phyloP scores from a whole-genome alignment of 129 eudicot species.

The Centaurea solstitialis region DNA sequence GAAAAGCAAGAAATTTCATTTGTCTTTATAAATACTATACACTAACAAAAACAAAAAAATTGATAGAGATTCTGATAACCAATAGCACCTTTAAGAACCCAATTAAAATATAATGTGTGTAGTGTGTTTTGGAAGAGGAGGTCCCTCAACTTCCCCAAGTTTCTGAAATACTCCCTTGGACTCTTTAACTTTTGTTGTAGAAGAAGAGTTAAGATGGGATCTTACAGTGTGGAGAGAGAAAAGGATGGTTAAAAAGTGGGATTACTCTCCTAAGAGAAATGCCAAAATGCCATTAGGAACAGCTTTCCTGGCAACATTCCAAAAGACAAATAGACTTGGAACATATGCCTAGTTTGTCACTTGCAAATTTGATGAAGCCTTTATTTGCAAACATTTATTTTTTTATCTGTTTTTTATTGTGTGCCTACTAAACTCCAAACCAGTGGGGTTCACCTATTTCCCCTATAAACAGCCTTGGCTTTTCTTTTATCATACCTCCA shows the following conservation, averaged over 20 bases:
- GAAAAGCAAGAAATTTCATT: too few relatives aligned
- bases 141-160: constrained; percentile 13
- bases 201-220: constrained; percentile 17
- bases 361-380: constrained; percentile 31
- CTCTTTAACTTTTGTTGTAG: not conserved
- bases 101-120: not conserved
- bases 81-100: not conserved
- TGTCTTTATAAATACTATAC: too few relatives aligned
- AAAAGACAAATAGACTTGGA: constrained; percentile 42
- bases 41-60: too few relatives aligned
- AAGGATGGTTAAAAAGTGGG: constrained; percentile 19
- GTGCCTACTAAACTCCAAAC: constrained; percentile 46
- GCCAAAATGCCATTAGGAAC: constrained; percentile 72
- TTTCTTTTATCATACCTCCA: constrained; percentile 48
- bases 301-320: constrained; percentile 52
- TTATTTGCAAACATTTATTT: constrained; percentile 25
- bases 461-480: constrained; percentile 58
- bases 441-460: constrained; percentile 41
- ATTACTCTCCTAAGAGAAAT: constrained; percentile 50
- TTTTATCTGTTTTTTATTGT: constrained; percentile 24
- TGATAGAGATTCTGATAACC: not conserved
- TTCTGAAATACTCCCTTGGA: not conserved
- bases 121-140: not conserved
- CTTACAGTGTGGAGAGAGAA: constrained; percentile 18
- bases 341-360: constrained; percentile 38